Evolutionary conservation across 805 yeast species (phyloP).

Genomic region (Starmera quercuum): DNA sequence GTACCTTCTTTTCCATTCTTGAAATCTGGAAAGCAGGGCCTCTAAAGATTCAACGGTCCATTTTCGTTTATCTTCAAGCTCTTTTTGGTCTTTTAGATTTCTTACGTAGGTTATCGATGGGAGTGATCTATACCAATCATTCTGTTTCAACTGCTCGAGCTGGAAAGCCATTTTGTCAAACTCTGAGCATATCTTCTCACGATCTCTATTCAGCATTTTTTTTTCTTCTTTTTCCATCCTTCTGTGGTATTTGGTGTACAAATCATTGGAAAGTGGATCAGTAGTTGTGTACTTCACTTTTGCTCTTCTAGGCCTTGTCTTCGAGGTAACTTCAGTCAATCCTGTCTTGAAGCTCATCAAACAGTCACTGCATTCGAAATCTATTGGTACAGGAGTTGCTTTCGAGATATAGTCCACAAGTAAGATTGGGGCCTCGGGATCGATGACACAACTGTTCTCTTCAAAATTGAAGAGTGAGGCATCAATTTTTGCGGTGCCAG

Average conservation of each 20-base stretch:
- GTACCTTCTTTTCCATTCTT: conserved; percentile 14
- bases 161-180: conserved; percentile 39
- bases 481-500: conserved; percentile 12
- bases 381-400: not conserved
- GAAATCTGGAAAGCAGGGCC: conserved; percentile 6
- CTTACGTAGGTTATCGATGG: conserved; percentile 42
- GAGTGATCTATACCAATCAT: conserved; percentile 40
- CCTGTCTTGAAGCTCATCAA: too few species aligned
- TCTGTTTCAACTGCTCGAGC: conserved; percentile 31
- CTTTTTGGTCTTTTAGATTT: conserved; percentile 37
- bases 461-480: conserved; percentile 19
- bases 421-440: conserved; percentile 4
- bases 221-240: conserved; percentile 61
- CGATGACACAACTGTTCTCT: conserved; percentile 11
- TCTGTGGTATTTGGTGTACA: conserved; percentile 40
- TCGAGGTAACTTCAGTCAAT: not conserved
- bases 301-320: conserved; percentile 2
- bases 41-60: conserved; percentile 44
- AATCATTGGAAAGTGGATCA: conserved; percentile 40
- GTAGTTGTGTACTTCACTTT: not conserved
- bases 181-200: conserved; percentile 44
- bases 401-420: not conserved
- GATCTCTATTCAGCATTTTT: conserved; percentile 44
- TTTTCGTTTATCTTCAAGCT: conserved; percentile 40
- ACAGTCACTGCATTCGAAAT: not conserved